Evolutionary conservation across 805 yeast genomes (phyloP).

Genomic region (Cyberlindnera subsufficiens): DNA sequence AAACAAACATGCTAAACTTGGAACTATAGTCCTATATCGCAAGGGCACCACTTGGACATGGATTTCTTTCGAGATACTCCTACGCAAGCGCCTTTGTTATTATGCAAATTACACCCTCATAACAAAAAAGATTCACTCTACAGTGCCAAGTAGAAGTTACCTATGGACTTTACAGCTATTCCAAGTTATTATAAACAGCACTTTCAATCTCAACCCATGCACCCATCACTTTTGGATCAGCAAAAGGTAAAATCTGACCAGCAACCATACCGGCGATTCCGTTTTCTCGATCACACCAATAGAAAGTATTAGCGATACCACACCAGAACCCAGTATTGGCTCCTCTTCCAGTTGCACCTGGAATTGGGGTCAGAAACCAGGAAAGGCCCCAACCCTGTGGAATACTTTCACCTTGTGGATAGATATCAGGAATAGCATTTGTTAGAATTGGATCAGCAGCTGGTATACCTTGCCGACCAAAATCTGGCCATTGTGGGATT

Average conservation of each 20-base stretch:
- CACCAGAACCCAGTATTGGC: constrained; percentile 33
- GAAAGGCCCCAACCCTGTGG: constrained; percentile 30
- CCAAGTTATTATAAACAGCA: constrained; percentile 13
- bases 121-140: neutral
- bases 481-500: constrained; percentile 25
- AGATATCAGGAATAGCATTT: constrained; percentile 15
- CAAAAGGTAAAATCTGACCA: constrained; percentile 33
- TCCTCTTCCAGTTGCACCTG: constrained; percentile 31
- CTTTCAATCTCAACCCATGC: constrained; percentile 18
- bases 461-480: constrained; percentile 15
- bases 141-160: neutral
- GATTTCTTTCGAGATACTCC: too few relatives aligned
- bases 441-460: constrained; percentile 10
- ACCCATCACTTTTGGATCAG: constrained; percentile 15
- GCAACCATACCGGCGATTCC: constrained; percentile 35
- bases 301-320: constrained; percentile 34
- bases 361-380: constrained; percentile 20
- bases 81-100: too few relatives aligned
- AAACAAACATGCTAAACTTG: too few relatives aligned
- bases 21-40: too few relatives aligned
- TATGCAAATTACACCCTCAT: neutral
- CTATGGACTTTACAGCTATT: neutral
- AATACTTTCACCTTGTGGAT: constrained; percentile 20
- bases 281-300: constrained; percentile 35
- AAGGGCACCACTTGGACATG: too few relatives aligned